Conservation (phyloP, 2,329 filamentous ascomycete genomes). For the Alternaria viburni region DNA sequence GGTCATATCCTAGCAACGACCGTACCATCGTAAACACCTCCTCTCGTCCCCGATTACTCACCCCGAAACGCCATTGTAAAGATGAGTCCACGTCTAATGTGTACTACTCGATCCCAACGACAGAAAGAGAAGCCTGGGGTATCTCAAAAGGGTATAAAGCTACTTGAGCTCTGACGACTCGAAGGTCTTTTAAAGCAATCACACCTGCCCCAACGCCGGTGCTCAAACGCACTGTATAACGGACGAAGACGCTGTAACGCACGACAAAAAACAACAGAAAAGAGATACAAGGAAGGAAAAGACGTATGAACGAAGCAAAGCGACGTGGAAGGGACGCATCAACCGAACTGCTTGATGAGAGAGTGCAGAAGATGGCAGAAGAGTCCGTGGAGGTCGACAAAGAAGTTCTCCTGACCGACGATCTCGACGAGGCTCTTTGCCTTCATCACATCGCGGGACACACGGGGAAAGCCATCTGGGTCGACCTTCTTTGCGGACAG, state of each 20-base stretch:
- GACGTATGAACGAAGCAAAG: constrained; percentile 12
- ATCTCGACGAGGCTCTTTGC: constrained; percentile 65
- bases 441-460: constrained; percentile 58
- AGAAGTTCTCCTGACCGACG: constrained; percentile 64
- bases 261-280: constrained; percentile 15
- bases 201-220: constrained; percentile 20
- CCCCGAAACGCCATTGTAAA: constrained; percentile 13
- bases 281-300: constrained; percentile 27
- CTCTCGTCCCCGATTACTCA: constrained; percentile 10
- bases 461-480: constrained; percentile 61
- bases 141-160: constrained; percentile 35
- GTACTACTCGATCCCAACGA: constrained; percentile 19
- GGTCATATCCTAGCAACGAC: background rate
- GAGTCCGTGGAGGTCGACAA: constrained; percentile 62
- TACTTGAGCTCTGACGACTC: constrained; percentile 10
- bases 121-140: constrained; percentile 27
- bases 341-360: constrained; percentile 50
- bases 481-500: constrained; percentile 63
- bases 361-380: constrained; percentile 53
- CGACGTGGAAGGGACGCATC: constrained; percentile 4
- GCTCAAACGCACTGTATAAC: constrained; percentile 30
- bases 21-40: constrained; percentile 3
- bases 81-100: constrained; percentile 19
- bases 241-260: constrained; percentile 22
- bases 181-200: constrained; percentile 6